Base-by-base conservation (phyloP, 2,329 filamentous ascomycete genomes). In the Aureobasidium musti region DNA sequence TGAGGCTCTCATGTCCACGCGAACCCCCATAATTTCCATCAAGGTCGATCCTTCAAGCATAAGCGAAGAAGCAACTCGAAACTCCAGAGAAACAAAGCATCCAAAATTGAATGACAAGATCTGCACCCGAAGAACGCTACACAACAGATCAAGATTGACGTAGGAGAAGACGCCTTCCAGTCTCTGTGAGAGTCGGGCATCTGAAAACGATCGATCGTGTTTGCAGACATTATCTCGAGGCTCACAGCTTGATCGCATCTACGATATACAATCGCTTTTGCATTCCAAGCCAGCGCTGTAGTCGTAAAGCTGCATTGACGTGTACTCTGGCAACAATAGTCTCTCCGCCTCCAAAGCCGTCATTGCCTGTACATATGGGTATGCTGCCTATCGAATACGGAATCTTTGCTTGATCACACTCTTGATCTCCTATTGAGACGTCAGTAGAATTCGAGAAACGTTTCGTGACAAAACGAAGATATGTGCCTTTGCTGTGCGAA, bases 221-320 rank as follows among this genome's bases (percentile, higher is more conserved):
- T 47, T 47, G 35, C 5, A 39, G 14, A 47, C 21, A 5, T 23
- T 5, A 2, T 10, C 13, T 21, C 21, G 5, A 21, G n/a, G n/a
- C 5, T 56, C 52, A 56, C 53, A 19, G 21, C 23, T 57, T 41
- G 37, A 60, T 47, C n/a, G 53, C 47, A 10, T 60, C 65, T 21
- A 63, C 59, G 19, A 67, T 59, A 14, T 67, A 67, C 5, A 67
- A 10, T 23, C 33, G 49, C 21, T 67, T 63, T 7, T 67, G 65
- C 33, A 52, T 14, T 19, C 65, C 57, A 19, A 67, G 56, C 65
- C 57, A 67, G 7, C 50, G 26, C 37, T 52, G 52, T 26, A 67
- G 14, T 17, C 65, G 23, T 14, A 67, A 41, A 19, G 33, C 65
- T 5, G 30, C 17, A n/a, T 49, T 67, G 49, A 67, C 41, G n/a